Percentiles rank a stretch among this genome's conserved stretches.
Evolutionary conservation across 345 rosid genomes (phyloP).

Genomic region (Sonneratia caseolaris): DNA sequence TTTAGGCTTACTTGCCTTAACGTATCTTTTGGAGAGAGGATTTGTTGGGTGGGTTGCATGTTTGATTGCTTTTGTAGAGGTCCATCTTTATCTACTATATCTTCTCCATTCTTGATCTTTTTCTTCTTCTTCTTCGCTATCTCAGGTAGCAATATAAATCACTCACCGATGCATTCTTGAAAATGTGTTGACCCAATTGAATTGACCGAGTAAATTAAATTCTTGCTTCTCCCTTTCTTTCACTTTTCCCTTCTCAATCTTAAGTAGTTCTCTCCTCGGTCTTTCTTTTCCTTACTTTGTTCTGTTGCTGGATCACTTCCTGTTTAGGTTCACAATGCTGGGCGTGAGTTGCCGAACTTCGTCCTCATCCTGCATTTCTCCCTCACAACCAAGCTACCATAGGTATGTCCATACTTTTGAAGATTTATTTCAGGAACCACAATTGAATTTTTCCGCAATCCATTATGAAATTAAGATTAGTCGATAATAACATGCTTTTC

Average conservation of each 20-base stretch:
- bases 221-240: slow-evolving; percentile 7
- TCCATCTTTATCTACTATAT: background rate
- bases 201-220: background rate
- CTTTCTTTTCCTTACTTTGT: background rate
- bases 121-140: too few species aligned
- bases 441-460: background rate
- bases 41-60: slow-evolving; percentile 12
- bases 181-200: slow-evolving; percentile 7
- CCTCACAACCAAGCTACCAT: slow-evolving; percentile 21
- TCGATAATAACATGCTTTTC: slow-evolving; percentile 12
- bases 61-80: slow-evolving; percentile 10
- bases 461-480: background rate
- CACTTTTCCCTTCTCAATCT: slow-evolving; percentile 4
- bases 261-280: background rate
- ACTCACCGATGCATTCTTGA: background rate
- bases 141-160: background rate
- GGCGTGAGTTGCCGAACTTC: slow-evolving; percentile 37
- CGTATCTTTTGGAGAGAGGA: slow-evolving; percentile 4
- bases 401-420: slow-evolving; percentile 20
- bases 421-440: background rate
- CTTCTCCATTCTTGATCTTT: too few species aligned
- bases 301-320: background rate
- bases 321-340: slow-evolving; percentile 21
- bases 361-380: slow-evolving; percentile 32
- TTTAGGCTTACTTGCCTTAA: background rate